phyloP scores from a whole-genome alignment of 163 green algal species.

The Chloromonas sp. region DNA sequence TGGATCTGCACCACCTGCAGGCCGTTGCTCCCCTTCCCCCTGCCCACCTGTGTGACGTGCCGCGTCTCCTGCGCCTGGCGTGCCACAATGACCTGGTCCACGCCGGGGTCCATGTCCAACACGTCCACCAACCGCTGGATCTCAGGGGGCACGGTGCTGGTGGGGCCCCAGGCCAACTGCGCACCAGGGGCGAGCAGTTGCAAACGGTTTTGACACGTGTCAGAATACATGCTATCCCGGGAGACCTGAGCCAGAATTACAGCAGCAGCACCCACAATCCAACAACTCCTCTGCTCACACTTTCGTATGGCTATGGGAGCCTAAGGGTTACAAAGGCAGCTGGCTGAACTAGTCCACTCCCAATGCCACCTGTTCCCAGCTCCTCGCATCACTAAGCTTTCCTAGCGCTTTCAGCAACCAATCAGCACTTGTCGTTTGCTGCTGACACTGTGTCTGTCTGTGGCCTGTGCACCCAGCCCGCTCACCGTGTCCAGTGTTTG shows the following conservation, averaged over 20 bases:
- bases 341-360: not conserved
- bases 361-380: not conserved
- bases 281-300: not conserved
- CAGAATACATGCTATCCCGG: not conserved
- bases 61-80: not conserved
- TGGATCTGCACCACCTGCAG: not conserved
- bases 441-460: too few species aligned
- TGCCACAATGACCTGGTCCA: not conserved
- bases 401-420: not conserved
- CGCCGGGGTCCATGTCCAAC: not conserved
- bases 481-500: constrained; percentile 62
- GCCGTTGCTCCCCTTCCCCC: not conserved
- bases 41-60: not conserved
- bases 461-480: not conserved
- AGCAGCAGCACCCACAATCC: not conserved
- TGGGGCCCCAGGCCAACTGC: not conserved
- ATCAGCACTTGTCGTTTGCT: too few species aligned
- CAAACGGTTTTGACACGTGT: not conserved
- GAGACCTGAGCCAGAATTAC: not conserved
- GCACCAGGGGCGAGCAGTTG: not conserved
- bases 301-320: not conserved
- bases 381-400: not conserved
- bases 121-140: not conserved
- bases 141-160: not conserved
- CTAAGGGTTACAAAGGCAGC: not conserved